Evolutionary conservation across 768 basidiomycete genomes (phyloP).

Genomic region (Leucocoprinus leucothites): DNA sequence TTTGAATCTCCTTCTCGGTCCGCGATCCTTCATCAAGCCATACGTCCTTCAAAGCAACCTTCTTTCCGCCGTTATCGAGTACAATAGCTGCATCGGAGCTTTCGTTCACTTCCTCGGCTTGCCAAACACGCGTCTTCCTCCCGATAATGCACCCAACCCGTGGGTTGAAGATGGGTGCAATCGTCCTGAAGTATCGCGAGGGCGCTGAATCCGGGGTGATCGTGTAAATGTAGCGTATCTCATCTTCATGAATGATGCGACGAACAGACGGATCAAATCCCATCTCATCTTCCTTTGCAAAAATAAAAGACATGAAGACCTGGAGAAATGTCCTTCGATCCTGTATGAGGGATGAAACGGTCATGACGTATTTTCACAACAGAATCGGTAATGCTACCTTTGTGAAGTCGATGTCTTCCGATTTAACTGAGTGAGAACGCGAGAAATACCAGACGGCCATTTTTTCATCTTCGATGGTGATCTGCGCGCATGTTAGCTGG

Average conservation of each 20-base stretch:
- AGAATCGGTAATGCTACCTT: not conserved
- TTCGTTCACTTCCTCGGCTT: conserved; percentile 6
- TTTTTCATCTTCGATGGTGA: conserved; percentile 7
- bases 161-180: not conserved
- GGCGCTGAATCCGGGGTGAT: not conserved
- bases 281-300: conserved; percentile 5
- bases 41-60: conserved; percentile 18
- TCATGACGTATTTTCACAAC: no score
- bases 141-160: conserved; percentile 9
- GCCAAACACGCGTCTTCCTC: conserved; percentile 14
- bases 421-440: conserved; percentile 10
- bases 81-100: not conserved
- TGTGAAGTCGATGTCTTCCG: conserved; percentile 4
- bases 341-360: not conserved
- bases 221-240: not conserved
- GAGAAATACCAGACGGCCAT: conserved; percentile 13
- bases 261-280: conserved; percentile 9
- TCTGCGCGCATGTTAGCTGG: not conserved
- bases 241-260: not conserved
- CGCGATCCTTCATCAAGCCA: conserved; percentile 15
- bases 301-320: conserved; percentile 7
- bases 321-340: not conserved
- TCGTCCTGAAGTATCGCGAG: conserved; percentile 3
- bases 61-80: not conserved
- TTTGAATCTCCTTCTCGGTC: conserved; percentile 16